Evolutionary conservation across 1,284 basidiomycete species (phyloP).

Genomic region (Ceratobasidium sp.): DNA sequence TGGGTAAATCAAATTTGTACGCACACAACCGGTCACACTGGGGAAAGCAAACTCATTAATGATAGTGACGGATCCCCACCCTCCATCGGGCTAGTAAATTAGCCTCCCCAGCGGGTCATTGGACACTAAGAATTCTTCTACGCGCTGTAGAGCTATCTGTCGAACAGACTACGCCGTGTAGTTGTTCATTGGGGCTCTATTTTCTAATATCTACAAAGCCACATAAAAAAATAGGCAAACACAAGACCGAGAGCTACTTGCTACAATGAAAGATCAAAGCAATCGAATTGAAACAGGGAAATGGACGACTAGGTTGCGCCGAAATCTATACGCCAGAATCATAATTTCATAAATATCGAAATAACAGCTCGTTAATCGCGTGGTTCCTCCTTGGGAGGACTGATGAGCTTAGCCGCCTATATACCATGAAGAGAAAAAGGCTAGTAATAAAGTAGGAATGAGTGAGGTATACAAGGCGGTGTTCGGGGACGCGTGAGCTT

Average conservation of each 20-base stretch:
- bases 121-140: too few relatives aligned
- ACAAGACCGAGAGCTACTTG: not conserved
- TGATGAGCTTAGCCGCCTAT: not conserved
- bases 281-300: not conserved
- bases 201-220: too few relatives aligned
- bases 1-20: too few relatives aligned
- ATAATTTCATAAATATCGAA: constrained; percentile 39
- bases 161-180: too few relatives aligned
- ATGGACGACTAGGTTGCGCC: not conserved
- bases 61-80: too few relatives aligned
- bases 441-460: constrained; percentile 6
- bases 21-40: too few relatives aligned
- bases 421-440: constrained; percentile 5
- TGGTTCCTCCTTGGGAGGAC: not conserved
- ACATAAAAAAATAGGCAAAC: too few relatives aligned
- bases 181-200: too few relatives aligned
- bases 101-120: too few relatives aligned
- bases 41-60: too few relatives aligned
- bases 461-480: not conserved
- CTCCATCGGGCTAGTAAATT: too few relatives aligned
- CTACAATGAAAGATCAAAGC: not conserved
- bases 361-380: constrained; percentile 18
- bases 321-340: constrained; percentile 26
- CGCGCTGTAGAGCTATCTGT: too few relatives aligned
- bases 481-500: constrained; percentile 13